Conservation (phyloP, 768 basidiomycete species). For the Suillus tomentosus region DNA sequence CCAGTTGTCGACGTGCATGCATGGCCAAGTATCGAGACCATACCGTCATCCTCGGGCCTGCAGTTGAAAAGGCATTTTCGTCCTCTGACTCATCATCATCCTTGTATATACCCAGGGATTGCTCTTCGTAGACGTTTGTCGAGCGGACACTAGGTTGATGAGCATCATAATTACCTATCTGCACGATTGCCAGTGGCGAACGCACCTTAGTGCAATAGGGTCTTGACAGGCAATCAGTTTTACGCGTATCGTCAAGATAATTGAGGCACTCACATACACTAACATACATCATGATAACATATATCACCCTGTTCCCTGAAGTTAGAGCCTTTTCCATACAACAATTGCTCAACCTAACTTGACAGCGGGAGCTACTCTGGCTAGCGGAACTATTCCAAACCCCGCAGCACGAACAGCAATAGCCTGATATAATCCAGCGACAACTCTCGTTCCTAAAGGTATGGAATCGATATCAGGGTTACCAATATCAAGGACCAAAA, state of each 20-base stretch:
- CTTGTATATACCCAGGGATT: constrained; percentile 79
- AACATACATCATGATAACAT: constrained; percentile 94
- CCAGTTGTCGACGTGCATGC: constrained; percentile 86
- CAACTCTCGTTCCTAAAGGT: constrained; percentile 68
- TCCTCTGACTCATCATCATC: constrained; percentile 51
- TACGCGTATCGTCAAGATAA: constrained; percentile 3
- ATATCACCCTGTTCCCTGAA: constrained; percentile 62
- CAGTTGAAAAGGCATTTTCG: constrained; percentile 42
- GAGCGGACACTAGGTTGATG: constrained; percentile 68
- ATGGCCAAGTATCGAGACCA: constrained; percentile 79
- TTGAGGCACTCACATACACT: constrained; percentile 62
- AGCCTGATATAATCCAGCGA: constrained; percentile 79
- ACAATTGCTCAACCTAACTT: constrained; percentile 55
- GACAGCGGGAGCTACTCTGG: constrained; percentile 83
- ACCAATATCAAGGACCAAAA: constrained; percentile 86
- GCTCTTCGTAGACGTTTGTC: constrained; percentile 94
- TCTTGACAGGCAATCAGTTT: constrained; percentile 41
- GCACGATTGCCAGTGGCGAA: background rate
- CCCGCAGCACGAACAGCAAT: constrained; percentile 85
- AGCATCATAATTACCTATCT: constrained; percentile 6
- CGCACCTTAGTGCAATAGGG: constrained; percentile 79
- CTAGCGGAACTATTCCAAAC: constrained; percentile 74
- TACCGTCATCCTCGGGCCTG: constrained; percentile 55
- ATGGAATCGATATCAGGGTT: constrained; percentile 68
- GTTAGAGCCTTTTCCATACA: constrained; percentile 5